A percentile compares a stretch with the other conserved stretches of the same genome.
These are phyloP conservation scores for Debaryomyces nepalensis DNA, from an alignment of 1,139 yeast genomes.

Conservation along the genomic window DNA sequence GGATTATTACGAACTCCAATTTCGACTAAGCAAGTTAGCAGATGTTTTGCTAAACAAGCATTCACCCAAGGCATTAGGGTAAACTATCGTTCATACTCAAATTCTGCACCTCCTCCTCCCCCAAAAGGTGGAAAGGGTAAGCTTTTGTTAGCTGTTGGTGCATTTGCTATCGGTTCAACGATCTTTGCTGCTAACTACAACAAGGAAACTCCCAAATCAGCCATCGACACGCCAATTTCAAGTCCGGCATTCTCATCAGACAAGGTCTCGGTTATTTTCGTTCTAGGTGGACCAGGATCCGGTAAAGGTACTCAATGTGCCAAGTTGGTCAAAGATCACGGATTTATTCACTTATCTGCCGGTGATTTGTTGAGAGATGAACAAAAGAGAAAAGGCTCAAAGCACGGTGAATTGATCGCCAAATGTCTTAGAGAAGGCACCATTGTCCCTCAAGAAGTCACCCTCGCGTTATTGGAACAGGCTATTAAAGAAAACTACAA, in stretches of 20 bases:
- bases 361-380: constrained; percentile 95
- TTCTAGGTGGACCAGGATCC: constrained; percentile 90
- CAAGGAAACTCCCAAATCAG: constrained; percentile 50
- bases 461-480: constrained; percentile 78
- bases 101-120: constrained; percentile 20
- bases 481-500: constrained; percentile 65
- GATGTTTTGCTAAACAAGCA: neutral
- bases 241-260: constrained; percentile 56
- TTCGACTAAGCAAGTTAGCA: neutral
- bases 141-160: constrained; percentile 38
- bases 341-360: constrained; percentile 88
- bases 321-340: constrained; percentile 75
- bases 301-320: constrained; percentile 98
- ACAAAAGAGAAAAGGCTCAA: constrained; percentile 79
- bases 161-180: constrained; percentile 53
- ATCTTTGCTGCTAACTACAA: constrained; percentile 47
- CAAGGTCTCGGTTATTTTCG: constrained; percentile 80
- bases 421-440: constrained; percentile 83
- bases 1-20: constrained; percentile 9
- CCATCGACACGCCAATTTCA: constrained; percentile 37
- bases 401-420: constrained; percentile 85
- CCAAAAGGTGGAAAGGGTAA: constrained; percentile 28
- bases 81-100: constrained; percentile 23
- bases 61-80: neutral
- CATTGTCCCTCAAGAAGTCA: constrained; percentile 95